Base-by-base conservation (phyloP, 495 filamentous ascomycete species). In the Parathielavia appendiculata region DNA sequence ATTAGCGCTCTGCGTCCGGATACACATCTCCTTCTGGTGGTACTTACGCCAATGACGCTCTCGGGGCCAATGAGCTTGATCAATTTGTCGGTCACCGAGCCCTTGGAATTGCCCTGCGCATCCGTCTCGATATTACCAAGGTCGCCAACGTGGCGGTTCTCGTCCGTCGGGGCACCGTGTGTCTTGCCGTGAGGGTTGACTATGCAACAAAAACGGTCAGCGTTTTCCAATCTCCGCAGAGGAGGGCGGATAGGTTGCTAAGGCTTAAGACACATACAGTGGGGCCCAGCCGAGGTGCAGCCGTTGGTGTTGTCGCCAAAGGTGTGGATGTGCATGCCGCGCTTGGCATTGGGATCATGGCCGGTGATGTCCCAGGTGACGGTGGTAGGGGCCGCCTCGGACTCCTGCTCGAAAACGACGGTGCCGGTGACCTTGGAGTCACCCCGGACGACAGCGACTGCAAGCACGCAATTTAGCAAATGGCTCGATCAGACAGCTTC, bases 221-320 rank as follows among this genome's bases (percentile, higher is more conserved):
- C 11, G 8, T 40, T 19, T 19, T 23, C 34, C 11, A n/a, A 17
- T 41, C 59, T 49, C 17, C 44, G 11, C 35, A 6, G 0, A 12
- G 46, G 0, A 10, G n/a, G 4, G 30, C 9, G 12, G 23, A 19
- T 20, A 1, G 32, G n/a, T 16, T 36, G 26, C 10, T 5, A 36
- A 30, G 32, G n/a, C n/a, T n/a, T n/a, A 30, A 30, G 13, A 38
- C 9, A 76, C 88, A 69, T 83, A 93, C 90, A 97, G 77, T 98
- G 93, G 66, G 93, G 91, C 44, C 93, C 93, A 52, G 93, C 93
- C 58, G 87, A 92, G 57, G 93, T 97, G 86, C 93, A 98, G 74
- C 95, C 93, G 77, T 97, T 98, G 81, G 95, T 97, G 83, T 97
- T 97, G 84, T 97, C 93, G 74, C 95, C 93, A 70, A 96, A 98